These are phyloP conservation scores for Cetradonia linearis DNA, from an alignment of 495 filamentous ascomycete species.

Conservation along the genomic window DNA sequence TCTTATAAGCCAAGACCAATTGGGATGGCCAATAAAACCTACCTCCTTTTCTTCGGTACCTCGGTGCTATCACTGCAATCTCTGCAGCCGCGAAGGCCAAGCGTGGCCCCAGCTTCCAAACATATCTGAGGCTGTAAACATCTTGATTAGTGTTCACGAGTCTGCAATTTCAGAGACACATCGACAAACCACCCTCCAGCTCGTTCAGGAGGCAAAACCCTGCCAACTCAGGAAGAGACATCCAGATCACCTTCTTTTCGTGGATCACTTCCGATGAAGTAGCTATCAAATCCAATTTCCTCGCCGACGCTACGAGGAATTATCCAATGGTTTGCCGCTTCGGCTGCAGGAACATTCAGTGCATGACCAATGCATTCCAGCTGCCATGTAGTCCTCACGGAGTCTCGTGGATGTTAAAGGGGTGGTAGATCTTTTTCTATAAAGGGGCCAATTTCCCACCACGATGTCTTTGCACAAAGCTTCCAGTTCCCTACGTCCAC, in stretches of 20 bases:
- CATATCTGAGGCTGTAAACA: neutral
- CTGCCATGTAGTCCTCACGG: neutral
- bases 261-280: constrained; percentile 7
- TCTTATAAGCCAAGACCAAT: neutral
- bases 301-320: neutral
- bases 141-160: neutral
- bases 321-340: constrained; percentile 7
- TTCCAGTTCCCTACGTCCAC: neutral
- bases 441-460: neutral
- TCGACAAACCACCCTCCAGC: neutral
- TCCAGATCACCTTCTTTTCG: constrained; percentile 12
- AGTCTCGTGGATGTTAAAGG: neutral
- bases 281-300: neutral
- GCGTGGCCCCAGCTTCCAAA: constrained; percentile 8
- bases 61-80: neutral
- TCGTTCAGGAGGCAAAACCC: constrained; percentile 2
- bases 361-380: constrained; percentile 2
- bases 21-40: neutral
- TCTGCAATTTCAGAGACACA: neutral
- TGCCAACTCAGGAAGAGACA: constrained; percentile 7
- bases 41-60: neutral
- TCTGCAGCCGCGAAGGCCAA: neutral
- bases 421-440: constrained; percentile 6
- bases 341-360: constrained; percentile 6
- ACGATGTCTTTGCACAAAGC: neutral